Base-by-base conservation (phyloP, 2,329 filamentous ascomycete genomes). In the Lachnellula arida region DNA sequence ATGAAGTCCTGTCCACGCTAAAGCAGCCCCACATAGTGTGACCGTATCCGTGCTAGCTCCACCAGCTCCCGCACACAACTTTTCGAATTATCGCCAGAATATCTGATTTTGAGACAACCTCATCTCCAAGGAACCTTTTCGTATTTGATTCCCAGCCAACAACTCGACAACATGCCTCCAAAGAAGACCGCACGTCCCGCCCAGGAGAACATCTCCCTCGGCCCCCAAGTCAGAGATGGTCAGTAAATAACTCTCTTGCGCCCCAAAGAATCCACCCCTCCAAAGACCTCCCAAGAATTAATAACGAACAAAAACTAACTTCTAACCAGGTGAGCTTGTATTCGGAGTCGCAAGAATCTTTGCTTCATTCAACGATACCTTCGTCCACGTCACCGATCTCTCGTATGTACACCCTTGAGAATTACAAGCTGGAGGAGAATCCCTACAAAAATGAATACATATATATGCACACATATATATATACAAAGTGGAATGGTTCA, bases 341-440 rank as follows among this genome's bases (percentile, higher is more conserved):
- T 89, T 90, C 74, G 87, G 86, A 71, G 86, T 89, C 74, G 87
- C 87, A 72, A 84, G 87, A 72, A 90, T 90, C 77, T 90, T 90
- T 76, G 87, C 87, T 68, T 89, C 85, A 62, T 84, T 84, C 79
- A 84, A 84, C 73, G 81, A 84, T 70, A 83, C 81, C 71, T 84
- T 83, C 77, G 94, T 99, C 76, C 94, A 99, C 82, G 91, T 99
- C 76, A 99, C 94, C 82, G 94, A 97, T 96, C 91, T 99, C 77
- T 87, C 82, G 88, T 91, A 79, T 76, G 84, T 83, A 71, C 46
- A 37, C 60, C 59, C 59, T 57, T 60, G 66, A 67, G 64, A 60
- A 52, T 17, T 40, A 40, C 14, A 32, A 46, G 12, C 15, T 22
- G 43, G 54, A 49, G 40, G 47, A 56, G 51, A 55, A 44, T 23